Evolutionary conservation across 306 rosid genomes (phyloP).

Genomic region (Inga oerstediana): DNA sequence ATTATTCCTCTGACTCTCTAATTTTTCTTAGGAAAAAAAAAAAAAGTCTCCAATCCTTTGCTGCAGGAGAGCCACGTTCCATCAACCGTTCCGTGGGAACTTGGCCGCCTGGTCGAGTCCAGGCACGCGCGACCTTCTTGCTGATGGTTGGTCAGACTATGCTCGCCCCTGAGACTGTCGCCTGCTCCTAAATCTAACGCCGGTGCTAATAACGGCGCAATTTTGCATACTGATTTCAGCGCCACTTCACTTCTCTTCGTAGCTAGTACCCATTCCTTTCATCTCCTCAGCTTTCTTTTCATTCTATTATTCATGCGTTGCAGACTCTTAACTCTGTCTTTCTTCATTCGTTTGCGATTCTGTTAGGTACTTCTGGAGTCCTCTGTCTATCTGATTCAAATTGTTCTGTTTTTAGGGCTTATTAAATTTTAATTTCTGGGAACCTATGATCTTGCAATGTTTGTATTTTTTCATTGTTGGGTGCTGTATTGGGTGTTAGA

Average conservation of each 20-base stretch:
- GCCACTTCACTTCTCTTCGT: not conserved
- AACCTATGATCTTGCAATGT: not conserved
- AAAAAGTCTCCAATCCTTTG: no score
- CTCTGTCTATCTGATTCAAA: not conserved
- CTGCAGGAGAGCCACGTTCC: no score
- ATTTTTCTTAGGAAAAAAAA: no score
- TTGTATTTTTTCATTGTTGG: not conserved
- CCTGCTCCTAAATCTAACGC: no score
- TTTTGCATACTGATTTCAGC: not conserved
- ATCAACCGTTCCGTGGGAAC: no score
- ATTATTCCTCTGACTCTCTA: no score
- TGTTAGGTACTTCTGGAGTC: not conserved
- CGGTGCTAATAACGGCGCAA: not conserved
- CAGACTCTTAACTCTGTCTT: not conserved
- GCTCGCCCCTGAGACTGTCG: no score
- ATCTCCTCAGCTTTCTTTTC: not conserved
- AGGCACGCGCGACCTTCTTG: no score
- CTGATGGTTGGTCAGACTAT: no score
- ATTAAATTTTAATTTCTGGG: not conserved
- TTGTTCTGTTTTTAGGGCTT: not conserved
- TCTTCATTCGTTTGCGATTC: not conserved
- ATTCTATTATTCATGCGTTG: not conserved
- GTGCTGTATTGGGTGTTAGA: not conserved
- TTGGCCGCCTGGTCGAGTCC: no score
- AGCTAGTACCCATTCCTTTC: not conserved